phyloP scores from a whole-genome alignment of 331 rosid species.

The Spiraea crenata region DNA sequence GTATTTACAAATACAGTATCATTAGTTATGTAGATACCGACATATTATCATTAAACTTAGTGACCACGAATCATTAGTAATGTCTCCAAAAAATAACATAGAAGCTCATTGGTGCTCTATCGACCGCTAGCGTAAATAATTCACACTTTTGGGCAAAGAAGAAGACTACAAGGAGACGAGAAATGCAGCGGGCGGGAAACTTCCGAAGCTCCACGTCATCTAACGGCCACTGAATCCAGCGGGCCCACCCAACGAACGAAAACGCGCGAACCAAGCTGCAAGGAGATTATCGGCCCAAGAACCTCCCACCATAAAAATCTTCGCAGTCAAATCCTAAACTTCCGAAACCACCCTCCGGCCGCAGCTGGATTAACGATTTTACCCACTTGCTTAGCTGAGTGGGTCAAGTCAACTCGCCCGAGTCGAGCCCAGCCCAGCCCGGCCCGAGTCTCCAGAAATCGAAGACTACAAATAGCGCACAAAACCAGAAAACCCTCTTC shows the following conservation, averaged over 20 bases:
- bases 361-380: conserved; percentile 6
- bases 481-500: neutral
- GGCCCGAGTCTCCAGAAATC: conserved; percentile 11
- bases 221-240: neutral
- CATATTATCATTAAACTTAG: too few relatives aligned
- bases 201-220: conserved; percentile 12
- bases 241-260: neutral
- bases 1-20: too few relatives aligned
- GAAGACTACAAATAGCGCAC: conserved; percentile 31
- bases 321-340: too few relatives aligned
- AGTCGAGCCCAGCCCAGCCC: neutral
- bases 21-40: too few relatives aligned
- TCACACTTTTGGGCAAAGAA: too few relatives aligned
- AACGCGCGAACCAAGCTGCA: neutral
- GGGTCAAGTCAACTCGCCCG: neutral
- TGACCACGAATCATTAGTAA: too few relatives aligned
- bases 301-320: neutral
- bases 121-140: too few relatives aligned
- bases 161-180: too few relatives aligned
- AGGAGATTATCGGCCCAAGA: neutral
- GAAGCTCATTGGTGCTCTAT: too few relatives aligned
- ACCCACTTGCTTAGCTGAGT: conserved; percentile 45
- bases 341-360: conserved; percentile 30
- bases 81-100: too few relatives aligned
- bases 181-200: neutral